A percentile compares a stretch with the other conserved stretches of the same genome.
These are phyloP conservation scores for Petunia axillaris DNA, from an alignment of 257 asterid species.

Conservation along the genomic window DNA sequence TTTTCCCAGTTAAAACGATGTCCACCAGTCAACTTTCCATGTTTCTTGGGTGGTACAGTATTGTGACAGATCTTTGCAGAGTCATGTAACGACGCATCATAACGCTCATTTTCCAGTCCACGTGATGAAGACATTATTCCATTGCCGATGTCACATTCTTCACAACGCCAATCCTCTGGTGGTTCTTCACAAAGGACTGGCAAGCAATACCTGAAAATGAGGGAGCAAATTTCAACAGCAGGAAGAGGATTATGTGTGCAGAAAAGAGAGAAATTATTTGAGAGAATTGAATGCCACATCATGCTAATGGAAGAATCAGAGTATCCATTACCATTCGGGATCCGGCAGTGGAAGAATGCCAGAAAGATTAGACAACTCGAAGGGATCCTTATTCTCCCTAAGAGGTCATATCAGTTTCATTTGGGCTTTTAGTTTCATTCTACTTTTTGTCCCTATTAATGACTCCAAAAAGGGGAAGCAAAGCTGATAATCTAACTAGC, in stretches of 20 bases:
- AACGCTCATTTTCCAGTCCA: constrained; percentile 28
- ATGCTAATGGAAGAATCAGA: constrained; percentile 8
- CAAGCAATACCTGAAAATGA: constrained; percentile 64
- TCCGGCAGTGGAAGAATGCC: constrained; percentile 14
- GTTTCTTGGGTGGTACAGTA: constrained; percentile 20
- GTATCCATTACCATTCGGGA: constrained; percentile 15
- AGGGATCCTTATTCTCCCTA: constrained; percentile 14
- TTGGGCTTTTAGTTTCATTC: not conserved
- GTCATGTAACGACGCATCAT: constrained; percentile 12
- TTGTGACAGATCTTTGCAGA: constrained; percentile 24
- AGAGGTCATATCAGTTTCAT: not conserved
- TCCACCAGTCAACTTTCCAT: constrained; percentile 21
- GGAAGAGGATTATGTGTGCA: not conserved
- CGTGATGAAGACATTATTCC: constrained; percentile 28
- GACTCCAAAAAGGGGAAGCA: constrained; percentile 12
- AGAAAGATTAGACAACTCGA: not conserved
- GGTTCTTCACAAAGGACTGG: constrained; percentile 18
- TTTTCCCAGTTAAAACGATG: constrained; percentile 44
- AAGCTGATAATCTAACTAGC: not conserved
- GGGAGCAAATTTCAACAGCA: not conserved
- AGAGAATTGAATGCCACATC: constrained; percentile 6
- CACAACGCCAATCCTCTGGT: constrained; percentile 52
- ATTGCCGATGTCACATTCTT: constrained; percentile 41
- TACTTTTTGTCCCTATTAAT: not conserved
- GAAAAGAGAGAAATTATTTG: not conserved